Percentiles rank a stretch among this genome's conserved stretches.
Conservation (phyloP, 306 rosid species). For the Coriaria nepalensis region DNA sequence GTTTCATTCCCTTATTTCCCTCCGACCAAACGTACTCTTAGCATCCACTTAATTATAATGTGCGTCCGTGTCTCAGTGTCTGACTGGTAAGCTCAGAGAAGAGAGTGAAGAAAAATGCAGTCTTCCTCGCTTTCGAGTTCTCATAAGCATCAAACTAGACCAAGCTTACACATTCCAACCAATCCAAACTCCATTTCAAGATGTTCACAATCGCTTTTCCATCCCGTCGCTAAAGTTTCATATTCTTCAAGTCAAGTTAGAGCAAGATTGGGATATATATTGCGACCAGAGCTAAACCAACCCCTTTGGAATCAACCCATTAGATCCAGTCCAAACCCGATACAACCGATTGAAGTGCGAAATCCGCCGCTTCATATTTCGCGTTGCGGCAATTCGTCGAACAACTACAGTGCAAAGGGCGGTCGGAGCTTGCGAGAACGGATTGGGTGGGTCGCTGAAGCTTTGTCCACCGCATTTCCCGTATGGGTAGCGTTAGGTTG, state of each 20-base stretch:
- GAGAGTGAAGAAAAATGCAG: conserved; percentile 20
- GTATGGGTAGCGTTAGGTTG: conserved; percentile 75
- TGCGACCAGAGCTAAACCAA: background rate
- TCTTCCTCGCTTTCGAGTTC: conserved; percentile 21
- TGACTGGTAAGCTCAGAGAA: no score
- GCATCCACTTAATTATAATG: no score
- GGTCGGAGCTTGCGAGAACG: conserved; percentile 38
- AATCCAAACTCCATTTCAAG: conserved; percentile 9
- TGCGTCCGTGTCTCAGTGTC: no score
- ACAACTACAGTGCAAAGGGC: conserved; percentile 9
- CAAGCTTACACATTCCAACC: conserved; percentile 13
- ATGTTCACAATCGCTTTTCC: background rate
- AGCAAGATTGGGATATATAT: conserved; percentile 3
- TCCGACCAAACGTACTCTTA: no score
- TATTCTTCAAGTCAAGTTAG: conserved; percentile 10
- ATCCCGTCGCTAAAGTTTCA: conserved; percentile 1
- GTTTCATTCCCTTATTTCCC: no score
- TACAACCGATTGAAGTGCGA: background rate
- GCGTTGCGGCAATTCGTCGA: conserved; percentile 53
- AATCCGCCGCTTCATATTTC: conserved; percentile 10
- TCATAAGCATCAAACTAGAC: conserved; percentile 13
- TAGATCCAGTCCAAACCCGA: background rate
- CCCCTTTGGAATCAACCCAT: conserved; percentile 2
- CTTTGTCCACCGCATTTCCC: conserved; percentile 55
- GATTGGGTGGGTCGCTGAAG: conserved; percentile 41